Evolutionary conservation across 2,329 filamentous ascomycete species (phyloP).

Genomic region (Lecanosticta acicola): DNA sequence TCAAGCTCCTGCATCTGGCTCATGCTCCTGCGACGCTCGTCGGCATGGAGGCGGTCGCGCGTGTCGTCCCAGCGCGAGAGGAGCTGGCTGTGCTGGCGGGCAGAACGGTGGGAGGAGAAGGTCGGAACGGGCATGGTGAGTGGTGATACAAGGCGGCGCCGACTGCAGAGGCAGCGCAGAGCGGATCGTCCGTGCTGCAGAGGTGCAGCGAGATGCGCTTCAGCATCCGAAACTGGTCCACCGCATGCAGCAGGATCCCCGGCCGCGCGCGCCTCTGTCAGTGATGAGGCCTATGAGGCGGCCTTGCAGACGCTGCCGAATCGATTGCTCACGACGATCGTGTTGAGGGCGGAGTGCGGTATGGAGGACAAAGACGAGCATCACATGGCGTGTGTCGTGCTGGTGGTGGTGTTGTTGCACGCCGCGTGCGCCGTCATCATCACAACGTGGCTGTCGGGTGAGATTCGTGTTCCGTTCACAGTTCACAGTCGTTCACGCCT

Average conservation of each 20-base stretch:
- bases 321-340: neutral
- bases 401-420: too few species aligned
- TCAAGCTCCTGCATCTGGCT: slow-evolving; percentile 27
- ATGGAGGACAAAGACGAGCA: neutral
- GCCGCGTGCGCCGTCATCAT: too few species aligned
- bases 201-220: neutral
- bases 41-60: slow-evolving; percentile 25
- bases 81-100: slow-evolving; percentile 18
- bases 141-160: too few species aligned
- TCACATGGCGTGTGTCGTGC: too few species aligned
- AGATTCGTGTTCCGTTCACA: too few species aligned
- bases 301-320: neutral
- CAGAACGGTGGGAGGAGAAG: slow-evolving; percentile 20
- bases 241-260: slow-evolving; percentile 17
- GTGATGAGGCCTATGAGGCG: too few species aligned
- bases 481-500: neutral
- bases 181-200: slow-evolving; percentile 14
- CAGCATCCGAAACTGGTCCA: slow-evolving; percentile 11
- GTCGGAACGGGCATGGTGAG: slow-evolving; percentile 29
- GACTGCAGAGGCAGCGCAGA: slow-evolving; percentile 14
- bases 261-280: neutral
- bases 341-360: neutral
- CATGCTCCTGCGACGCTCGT: slow-evolving; percentile 25
- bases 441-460: too few species aligned
- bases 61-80: slow-evolving; percentile 26